Evolutionary conservation across 306 rosid species (phyloP).

Genomic region (Cicer pinnatifidum): DNA sequence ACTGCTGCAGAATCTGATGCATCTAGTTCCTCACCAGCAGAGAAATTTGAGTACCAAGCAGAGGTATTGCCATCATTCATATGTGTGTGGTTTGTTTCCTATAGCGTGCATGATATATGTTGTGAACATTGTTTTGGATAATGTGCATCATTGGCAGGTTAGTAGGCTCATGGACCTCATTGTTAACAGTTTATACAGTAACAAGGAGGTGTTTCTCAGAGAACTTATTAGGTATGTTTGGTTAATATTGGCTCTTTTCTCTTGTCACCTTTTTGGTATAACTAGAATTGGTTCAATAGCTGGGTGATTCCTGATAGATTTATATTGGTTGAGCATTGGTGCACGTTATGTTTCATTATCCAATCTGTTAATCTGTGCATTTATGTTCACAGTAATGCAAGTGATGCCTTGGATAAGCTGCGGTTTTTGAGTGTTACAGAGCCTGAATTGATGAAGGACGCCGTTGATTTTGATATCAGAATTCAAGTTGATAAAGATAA

Average conservation of each 20-base stretch:
- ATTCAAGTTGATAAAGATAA: constrained; percentile 85
- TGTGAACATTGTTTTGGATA: constrained; percentile 12
- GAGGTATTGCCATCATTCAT: constrained; percentile 58
- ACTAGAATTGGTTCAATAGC: constrained; percentile 7
- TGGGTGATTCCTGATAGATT: not conserved
- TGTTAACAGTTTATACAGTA: constrained; percentile 93
- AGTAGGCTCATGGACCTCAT: constrained; percentile 99
- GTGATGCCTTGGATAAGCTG: constrained; percentile 98
- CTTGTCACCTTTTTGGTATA: not conserved
- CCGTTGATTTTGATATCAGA: constrained; percentile 76
- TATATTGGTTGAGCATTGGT: not conserved
- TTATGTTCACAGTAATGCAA: constrained; percentile 74
- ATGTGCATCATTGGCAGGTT: constrained; percentile 60
- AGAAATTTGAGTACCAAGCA: constrained; percentile 89
- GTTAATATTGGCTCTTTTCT: not conserved
- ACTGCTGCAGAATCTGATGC: constrained; percentile 78
- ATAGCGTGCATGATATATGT: not conserved
- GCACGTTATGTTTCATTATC: not conserved
- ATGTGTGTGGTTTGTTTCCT: not conserved
- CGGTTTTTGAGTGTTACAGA: constrained; percentile 86
- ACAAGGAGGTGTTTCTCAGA: constrained; percentile 95
- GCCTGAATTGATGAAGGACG: constrained; percentile 77
- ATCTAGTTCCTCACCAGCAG: constrained; percentile 59
- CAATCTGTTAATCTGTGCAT: constrained; percentile 24
- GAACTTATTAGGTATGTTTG: constrained; percentile 84